Evolutionary conservation across 2,329 filamentous ascomycete genomes (phyloP), one percentile per base, ranked within the genome.

Genomic region (Colletotrichum sp.): DNA sequence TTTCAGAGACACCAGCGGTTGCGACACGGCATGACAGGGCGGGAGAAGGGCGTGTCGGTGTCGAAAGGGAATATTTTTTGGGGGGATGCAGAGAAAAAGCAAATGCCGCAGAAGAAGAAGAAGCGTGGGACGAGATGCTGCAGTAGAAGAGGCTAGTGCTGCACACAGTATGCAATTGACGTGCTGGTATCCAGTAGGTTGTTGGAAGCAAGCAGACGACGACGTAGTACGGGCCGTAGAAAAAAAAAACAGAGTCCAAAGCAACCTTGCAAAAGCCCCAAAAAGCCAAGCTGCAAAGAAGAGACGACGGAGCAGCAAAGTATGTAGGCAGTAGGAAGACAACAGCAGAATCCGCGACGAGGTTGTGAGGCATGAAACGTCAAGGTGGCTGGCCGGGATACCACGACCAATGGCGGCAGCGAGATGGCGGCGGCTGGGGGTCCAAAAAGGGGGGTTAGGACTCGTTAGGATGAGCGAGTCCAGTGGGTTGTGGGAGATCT

Each of bases 281-380:
- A 48, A 48, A 21, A 48, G 36, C 52, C 66, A 32, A 34, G 48
- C 30, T 60, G 60, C 32, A 64, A 2, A 64, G 30, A 64, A 43
- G 52, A 32, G 55, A 69, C 52, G 67, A 43, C 55, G 65, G 28
- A 69, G 18, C 36, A 68, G 55, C 30, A 55, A 30, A 48, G 63
- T 32, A 48, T 48, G 43, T 32, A 61, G 30, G 48, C 60, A 34
- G 64, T 28, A 34, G 39, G 34, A 69, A 57, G 72, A 69, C 70
- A 75, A 68, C 64, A 78, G 71, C 60, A 72, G 73, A 81, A 81
- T 79, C 80, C 80, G 80, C 79, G 81, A 82, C 81, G 78, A 76
- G 71, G 76, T 78, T 76, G 78, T 79, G 76, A 79, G 72, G 79
- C 77, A 78, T 83, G 81, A 83, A 83, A 82, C 81, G 80, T 80